Conservation (phyloP, 495 filamentous ascomycete genomes). For the Penicillium crystallinum region DNA sequence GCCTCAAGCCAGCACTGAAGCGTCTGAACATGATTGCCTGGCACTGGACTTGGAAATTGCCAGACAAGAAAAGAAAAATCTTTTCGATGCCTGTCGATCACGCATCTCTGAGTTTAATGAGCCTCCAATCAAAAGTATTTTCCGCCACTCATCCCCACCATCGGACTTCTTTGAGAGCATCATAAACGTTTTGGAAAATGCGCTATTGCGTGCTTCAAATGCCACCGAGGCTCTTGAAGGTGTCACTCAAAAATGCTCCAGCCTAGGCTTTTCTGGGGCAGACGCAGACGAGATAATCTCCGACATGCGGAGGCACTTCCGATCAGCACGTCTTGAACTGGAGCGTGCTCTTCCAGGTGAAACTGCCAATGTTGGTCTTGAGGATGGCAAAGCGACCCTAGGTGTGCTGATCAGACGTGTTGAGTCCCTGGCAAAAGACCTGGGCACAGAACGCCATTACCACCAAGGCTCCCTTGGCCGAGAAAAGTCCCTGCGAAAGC, state of each 20-base stretch:
- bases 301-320: slow-evolving; percentile 50
- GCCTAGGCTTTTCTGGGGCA: slow-evolving; percentile 51
- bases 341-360: slow-evolving; percentile 66
- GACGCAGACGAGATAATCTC: slow-evolving; percentile 46
- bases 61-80: slow-evolving; percentile 31
- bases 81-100: slow-evolving; percentile 39
- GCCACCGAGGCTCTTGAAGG: slow-evolving; percentile 32
- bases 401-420: slow-evolving; percentile 33
- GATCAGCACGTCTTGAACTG: slow-evolving; percentile 61
- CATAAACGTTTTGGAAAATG: slow-evolving; percentile 26
- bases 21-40: slow-evolving; percentile 22
- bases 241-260: slow-evolving; percentile 38
- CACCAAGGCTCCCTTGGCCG: slow-evolving; percentile 29
- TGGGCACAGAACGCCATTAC: slow-evolving; percentile 28
- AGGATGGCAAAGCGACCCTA: slow-evolving; percentile 36
- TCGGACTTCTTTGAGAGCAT: slow-evolving; percentile 36
- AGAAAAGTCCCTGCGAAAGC: slow-evolving; percentile 35
- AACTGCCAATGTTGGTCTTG: slow-evolving; percentile 37
- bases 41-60: slow-evolving; percentile 33
- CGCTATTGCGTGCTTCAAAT: slow-evolving; percentile 36
- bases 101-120: slow-evolving; percentile 29
- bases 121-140: slow-evolving; percentile 27
- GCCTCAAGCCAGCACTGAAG: slow-evolving; percentile 6
- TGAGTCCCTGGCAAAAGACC: slow-evolving; percentile 30
- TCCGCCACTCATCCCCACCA: slow-evolving; percentile 34